phyloP scores from a whole-genome alignment of 495 filamentous ascomycete genomes.

The Aspergillus funiculosus region DNA sequence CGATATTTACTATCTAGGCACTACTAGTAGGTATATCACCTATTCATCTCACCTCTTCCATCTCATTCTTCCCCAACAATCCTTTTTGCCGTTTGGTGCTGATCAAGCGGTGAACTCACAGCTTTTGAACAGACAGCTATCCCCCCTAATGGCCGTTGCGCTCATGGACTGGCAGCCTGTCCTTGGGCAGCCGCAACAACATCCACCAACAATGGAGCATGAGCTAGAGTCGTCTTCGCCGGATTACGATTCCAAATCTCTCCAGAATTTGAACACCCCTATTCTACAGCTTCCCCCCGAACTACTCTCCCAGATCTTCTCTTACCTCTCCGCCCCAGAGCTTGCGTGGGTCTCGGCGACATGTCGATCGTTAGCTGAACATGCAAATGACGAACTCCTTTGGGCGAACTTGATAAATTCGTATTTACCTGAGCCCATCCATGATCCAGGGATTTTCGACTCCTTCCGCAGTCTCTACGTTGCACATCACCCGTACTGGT shows the following conservation, averaged over 20 bases:
- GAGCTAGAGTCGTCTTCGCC: neutral
- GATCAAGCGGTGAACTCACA: neutral
- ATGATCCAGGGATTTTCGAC: slow-evolving; percentile 48
- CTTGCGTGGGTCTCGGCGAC: slow-evolving; percentile 50
- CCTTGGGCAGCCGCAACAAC: slow-evolving; percentile 12
- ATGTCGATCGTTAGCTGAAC: slow-evolving; percentile 48
- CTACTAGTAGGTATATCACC: no score
- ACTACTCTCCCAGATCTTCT: slow-evolving; percentile 55
- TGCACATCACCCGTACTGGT: slow-evolving; percentile 77
- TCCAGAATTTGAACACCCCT: slow-evolving; percentile 7
- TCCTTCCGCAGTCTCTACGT: slow-evolving; percentile 65
- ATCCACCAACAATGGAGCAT: slow-evolving; percentile 4
- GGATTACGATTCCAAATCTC: neutral
- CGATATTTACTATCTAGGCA: no score
- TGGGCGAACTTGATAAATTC: slow-evolving; percentile 61
- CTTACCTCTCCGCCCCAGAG: slow-evolving; percentile 53
- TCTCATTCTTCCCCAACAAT: no score
- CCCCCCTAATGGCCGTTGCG: slow-evolving; percentile 15
- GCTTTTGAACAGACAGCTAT: neutral
- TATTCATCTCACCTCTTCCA: no score
- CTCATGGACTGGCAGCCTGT: slow-evolving; percentile 8
- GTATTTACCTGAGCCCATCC: slow-evolving; percentile 48
- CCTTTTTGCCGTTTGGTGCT: neutral
- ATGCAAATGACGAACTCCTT: slow-evolving; percentile 50
- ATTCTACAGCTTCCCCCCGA: slow-evolving; percentile 56